Evolutionary conservation across 2,329 filamentous ascomycete genomes (phyloP).

Genomic region (Aspergillus tanneri): DNA sequence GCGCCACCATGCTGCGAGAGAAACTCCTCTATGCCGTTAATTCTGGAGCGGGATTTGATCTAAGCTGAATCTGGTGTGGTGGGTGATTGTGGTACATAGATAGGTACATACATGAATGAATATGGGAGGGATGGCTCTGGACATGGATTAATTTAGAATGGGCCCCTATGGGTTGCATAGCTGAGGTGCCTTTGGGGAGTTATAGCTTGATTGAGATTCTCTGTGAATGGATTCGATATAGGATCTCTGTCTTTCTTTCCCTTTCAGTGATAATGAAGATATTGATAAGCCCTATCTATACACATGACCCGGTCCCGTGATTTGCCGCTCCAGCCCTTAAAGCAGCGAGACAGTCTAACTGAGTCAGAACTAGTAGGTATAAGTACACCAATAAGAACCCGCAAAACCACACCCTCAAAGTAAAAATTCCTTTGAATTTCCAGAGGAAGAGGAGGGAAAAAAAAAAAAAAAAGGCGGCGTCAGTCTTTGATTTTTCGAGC

Average conservation of each 20-base stretch:
- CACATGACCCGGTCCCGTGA: conserved; percentile 4
- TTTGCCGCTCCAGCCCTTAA: conserved; percentile 18
- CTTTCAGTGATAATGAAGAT: background rate
- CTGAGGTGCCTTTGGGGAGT: conserved; percentile 26
- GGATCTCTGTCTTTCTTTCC: background rate
- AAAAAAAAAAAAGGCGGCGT: conserved; percentile 22
- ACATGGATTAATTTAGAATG: background rate
- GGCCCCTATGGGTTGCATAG: conserved; percentile 27
- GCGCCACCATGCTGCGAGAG: conserved; percentile 63
- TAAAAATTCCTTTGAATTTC: conserved; percentile 35
- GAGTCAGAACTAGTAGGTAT: conserved; percentile 23
- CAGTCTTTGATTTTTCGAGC: conserved; percentile 25
- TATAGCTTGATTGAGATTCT: too few species aligned
- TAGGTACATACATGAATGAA: conserved; percentile 2
- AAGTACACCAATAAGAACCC: background rate
- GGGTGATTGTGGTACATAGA: background rate
- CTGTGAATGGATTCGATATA: too few species aligned
- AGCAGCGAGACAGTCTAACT: conserved; percentile 16
- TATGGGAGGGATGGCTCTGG: background rate
- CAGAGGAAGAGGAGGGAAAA: conserved; percentile 21
- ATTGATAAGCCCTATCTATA: conserved; percentile 4
- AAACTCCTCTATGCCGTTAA: conserved; percentile 89
- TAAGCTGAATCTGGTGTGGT: conserved; percentile 41
- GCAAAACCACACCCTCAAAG: conserved; percentile 14
- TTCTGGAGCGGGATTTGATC: conserved; percentile 87